Evolutionary conservation across 345 rosid species (phyloP), one percentile per base, ranked within the genome.

Genomic region (Rhizophora apiculata): DNA sequence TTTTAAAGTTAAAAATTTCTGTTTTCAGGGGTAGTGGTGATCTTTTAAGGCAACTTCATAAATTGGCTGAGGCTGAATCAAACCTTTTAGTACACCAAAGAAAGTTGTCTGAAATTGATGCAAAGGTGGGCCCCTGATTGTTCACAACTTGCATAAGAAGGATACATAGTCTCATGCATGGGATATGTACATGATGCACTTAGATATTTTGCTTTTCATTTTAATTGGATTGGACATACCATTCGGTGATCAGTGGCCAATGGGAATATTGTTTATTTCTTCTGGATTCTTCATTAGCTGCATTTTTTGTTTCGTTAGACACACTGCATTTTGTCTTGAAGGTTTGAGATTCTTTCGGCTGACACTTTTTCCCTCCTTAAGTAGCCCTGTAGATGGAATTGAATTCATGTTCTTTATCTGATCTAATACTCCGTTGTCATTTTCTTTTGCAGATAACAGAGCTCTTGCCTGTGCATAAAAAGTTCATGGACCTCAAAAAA

Each of bases 21-120:
- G 64, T 56, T 56, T 55, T 73, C 85, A 91, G 97, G 84, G 96
- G 92, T 64, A 96, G 96, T 36, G 92, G 96, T 76, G 88, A 86
- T 74, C 74, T 91, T 60, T 82, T 91, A 76, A 81, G 90, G 80
- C 89, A 84, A 81, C 92, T 95, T 74, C 97, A 92, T 82, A 81
- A 83, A 60, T 81, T 92, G 81, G 89, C 88, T 60, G 91, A 88
- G 78, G 88, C 94, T 53, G 99, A 90, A 82, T 80, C 84, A 77
- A 76, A 86, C 64, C 89, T 95, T 70, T 67, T 75, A 76, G 67
- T 68, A 56, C 98, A 90, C 79, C 87, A 90, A 63, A 87, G 81
- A 74, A 81, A 70, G 72, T 81, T 92, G 67, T 86, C 90, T 62
- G 93, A 87, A 60, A 83, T 92, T 63, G 98, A 92, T 68, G 82